phyloP scores from a whole-genome alignment of 805 yeast species.

The Saturnispora mendoncae region DNA sequence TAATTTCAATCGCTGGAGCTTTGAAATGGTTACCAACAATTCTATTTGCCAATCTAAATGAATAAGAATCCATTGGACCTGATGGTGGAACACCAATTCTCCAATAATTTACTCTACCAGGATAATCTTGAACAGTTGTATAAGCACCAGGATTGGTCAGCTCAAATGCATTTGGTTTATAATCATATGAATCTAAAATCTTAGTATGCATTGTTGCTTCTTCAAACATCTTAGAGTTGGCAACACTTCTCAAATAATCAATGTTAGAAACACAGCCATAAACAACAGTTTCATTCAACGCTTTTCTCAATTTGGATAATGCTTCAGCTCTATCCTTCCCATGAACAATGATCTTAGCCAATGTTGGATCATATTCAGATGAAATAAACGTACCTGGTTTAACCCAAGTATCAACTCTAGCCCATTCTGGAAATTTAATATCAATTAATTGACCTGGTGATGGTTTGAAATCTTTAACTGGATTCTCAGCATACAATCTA shows the following conservation, averaged over 20 bases:
- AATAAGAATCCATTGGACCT: constrained; percentile 94
- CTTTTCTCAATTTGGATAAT: constrained; percentile 62
- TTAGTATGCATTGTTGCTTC: constrained; percentile 81
- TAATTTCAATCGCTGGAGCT: constrained; percentile 87
- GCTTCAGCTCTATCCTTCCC: constrained; percentile 87
- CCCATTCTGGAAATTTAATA: constrained; percentile 80
- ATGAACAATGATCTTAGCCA: constrained; percentile 93
- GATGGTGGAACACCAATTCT: constrained; percentile 96
- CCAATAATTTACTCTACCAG: constrained; percentile 84
- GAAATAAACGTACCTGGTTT: constrained; percentile 77
- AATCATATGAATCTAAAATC: constrained; percentile 72
- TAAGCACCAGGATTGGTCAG: constrained; percentile 85
- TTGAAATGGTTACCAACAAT: constrained; percentile 77
- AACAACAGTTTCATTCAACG: constrained; percentile 77
- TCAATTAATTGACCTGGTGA: constrained; percentile 92
- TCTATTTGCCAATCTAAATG: constrained; percentile 83
- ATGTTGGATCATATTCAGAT: constrained; percentile 92
- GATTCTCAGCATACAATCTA: constrained; percentile 92
- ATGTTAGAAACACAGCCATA: constrained; percentile 85
- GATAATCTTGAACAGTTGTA: constrained; percentile 94
- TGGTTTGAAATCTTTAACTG: constrained; percentile 89
- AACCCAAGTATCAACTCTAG: constrained; percentile 94
- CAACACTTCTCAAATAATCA: constrained; percentile 82
- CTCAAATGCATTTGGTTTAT: constrained; percentile 79
- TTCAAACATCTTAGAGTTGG: constrained; percentile 75